Percentiles rank a stretch among this genome's conserved stretches.
Conservation (phyloP, 306 rosid genomes). For the Leucaena leucocephala region DNA sequence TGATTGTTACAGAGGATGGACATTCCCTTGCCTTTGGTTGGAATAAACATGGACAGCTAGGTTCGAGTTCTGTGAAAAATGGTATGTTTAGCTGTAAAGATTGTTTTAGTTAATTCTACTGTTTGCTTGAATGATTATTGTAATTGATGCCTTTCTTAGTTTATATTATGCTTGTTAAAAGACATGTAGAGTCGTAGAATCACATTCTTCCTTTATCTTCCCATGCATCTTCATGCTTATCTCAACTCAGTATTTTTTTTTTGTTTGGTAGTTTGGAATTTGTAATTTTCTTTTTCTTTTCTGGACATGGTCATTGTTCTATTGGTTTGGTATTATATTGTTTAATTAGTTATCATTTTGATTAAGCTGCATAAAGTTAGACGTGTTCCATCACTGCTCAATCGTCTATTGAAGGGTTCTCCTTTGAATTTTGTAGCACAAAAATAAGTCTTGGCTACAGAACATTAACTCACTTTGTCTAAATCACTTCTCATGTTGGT, state of each 20-base stretch:
- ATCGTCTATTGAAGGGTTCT: neutral
- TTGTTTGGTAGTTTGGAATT: neutral
- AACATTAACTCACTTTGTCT: constrained; percentile 1
- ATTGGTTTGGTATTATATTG: neutral
- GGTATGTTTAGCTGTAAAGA: constrained; percentile 51
- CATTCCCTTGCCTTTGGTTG: constrained; percentile 88
- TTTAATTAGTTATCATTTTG: neutral
- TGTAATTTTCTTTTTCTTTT: neutral
- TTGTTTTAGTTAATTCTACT: constrained; percentile 12
- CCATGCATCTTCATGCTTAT: neutral
- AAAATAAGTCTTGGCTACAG: neutral
- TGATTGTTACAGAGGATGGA: constrained; percentile 84
- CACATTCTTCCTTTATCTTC: neutral
- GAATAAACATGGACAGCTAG: constrained; percentile 98
- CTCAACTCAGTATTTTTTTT: neutral
- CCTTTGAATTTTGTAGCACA: neutral
- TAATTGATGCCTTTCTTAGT: constrained; percentile 9
- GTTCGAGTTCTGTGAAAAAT: constrained; percentile 74
- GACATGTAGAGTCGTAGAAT: neutral
- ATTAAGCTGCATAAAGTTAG: neutral
- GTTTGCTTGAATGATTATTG: constrained; percentile 24
- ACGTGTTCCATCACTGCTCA: neutral
- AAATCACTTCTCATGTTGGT: neutral
- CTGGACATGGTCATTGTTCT: neutral
- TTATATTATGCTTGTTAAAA: neutral